A percentile compares a stretch with the other conserved stretches of the same genome.
Evolutionary conservation across 2,329 filamentous ascomycete genomes (phyloP).

Genomic region (Fusarium sp.): DNA sequence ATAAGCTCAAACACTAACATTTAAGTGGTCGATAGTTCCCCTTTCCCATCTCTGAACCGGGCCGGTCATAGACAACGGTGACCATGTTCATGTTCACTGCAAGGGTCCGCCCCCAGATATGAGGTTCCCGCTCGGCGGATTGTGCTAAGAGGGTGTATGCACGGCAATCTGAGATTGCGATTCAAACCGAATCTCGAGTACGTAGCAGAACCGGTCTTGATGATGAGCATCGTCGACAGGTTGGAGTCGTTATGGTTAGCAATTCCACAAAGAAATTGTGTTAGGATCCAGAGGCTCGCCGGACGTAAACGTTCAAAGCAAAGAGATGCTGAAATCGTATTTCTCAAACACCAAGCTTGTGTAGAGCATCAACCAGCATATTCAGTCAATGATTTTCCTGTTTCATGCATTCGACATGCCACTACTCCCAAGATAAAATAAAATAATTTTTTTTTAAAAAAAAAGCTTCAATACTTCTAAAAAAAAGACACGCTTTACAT

Average conservation of each 20-base stretch:
- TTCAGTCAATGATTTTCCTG: neutral
- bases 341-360: neutral
- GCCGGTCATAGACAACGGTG: slow-evolving; percentile 25
- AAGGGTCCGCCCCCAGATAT: slow-evolving; percentile 26
- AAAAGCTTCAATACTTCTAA: slow-evolving; percentile 2
- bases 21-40: slow-evolving; percentile 9
- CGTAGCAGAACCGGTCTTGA: neutral
- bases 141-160: slow-evolving; percentile 21
- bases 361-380: neutral
- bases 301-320: too few relatives aligned
- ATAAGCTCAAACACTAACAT: slow-evolving; percentile 27
- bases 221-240: neutral
- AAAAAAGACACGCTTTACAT: slow-evolving; percentile 23
- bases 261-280: neutral
- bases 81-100: slow-evolving; percentile 14
- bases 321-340: too few relatives aligned
- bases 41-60: slow-evolving; percentile 31
- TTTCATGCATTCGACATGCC: neutral
- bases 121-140: slow-evolving; percentile 23
- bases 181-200: slow-evolving; percentile 7
- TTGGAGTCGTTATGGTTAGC: neutral
- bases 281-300: too few relatives aligned
- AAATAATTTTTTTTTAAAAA: too few relatives aligned
- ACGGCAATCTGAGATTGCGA: neutral
- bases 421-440: neutral